phyloP scores from a whole-genome alignment of 495 filamentous ascomycete genomes.

The Staphylotrichum longicolle region DNA sequence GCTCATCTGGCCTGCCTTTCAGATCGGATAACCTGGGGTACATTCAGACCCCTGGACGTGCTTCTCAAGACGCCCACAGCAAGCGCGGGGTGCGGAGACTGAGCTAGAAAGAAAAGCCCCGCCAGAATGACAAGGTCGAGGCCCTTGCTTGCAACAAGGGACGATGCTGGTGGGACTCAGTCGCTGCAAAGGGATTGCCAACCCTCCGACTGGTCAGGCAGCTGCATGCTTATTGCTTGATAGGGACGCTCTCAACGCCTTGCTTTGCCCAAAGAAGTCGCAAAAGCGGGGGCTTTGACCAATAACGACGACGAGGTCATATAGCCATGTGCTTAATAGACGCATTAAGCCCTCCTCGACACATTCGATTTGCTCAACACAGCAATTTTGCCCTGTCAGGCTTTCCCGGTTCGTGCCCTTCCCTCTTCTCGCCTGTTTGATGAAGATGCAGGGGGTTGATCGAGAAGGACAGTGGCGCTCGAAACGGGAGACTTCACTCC shows the following conservation, averaged over 20 bases:
- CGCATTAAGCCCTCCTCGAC: conserved; percentile 22
- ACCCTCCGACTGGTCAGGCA: conserved; percentile 2
- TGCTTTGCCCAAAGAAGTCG: conserved; percentile 25
- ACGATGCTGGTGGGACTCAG: no score
- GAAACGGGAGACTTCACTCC: background rate
- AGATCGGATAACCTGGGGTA: no score
- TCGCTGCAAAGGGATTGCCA: no score
- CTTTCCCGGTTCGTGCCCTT: background rate
- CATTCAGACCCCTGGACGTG: no score
- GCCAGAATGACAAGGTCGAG: no score
- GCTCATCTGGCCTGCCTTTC: no score
- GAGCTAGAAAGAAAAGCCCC: no score
- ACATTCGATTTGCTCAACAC: conserved; percentile 24
- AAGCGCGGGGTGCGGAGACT: no score
- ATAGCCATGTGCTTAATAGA: conserved; percentile 22
- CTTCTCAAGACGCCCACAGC: no score
- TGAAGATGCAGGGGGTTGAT: background rate
- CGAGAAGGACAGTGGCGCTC: background rate
- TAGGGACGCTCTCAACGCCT: conserved; percentile 16
- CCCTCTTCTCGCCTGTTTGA: background rate
- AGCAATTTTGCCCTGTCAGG: conserved; percentile 23
- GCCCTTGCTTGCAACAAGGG: no score
- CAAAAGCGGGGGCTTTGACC: conserved; percentile 20
- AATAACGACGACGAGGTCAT: conserved; percentile 18
- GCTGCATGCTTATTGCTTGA: conserved; percentile 14